Evolutionary conservation across 2,329 filamentous ascomycete genomes (phyloP).

Genomic region (Zelopaecilomyces penicillatus): DNA sequence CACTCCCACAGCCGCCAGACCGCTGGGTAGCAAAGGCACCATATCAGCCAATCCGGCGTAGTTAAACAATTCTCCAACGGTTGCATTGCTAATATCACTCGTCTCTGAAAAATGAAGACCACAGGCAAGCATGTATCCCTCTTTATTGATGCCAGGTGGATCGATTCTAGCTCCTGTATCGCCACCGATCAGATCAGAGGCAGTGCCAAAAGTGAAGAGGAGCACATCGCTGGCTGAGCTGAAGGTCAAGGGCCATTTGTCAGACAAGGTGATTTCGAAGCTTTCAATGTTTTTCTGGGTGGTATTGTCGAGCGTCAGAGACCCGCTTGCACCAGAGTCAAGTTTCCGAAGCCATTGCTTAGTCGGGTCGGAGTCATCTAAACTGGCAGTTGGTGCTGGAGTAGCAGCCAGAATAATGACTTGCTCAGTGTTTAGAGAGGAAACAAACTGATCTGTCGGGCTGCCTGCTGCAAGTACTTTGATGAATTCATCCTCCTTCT

Average conservation of each 20-base stretch:
- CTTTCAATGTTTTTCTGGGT: not conserved
- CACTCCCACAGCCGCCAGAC: not conserved
- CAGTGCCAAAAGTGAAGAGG: slow-evolving; percentile 6
- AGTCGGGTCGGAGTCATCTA: slow-evolving; percentile 5
- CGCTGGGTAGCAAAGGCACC: not conserved
- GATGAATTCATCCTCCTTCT: not conserved
- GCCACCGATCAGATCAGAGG: not conserved
- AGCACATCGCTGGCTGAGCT: slow-evolving; percentile 5
- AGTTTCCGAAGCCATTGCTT: slow-evolving; percentile 3
- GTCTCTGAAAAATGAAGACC: slow-evolving; percentile 4
- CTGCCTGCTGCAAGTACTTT: not conserved
- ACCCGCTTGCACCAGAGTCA: not conserved
- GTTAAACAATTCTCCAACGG: slow-evolving; percentile 2
- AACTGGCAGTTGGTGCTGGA: slow-evolving; percentile 1
- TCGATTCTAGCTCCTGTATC: not conserved
- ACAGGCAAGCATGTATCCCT: slow-evolving; percentile 1
- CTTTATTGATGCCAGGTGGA: slow-evolving; percentile 1
- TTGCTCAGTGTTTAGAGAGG: slow-evolving; percentile 1
- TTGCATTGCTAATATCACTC: not conserved
- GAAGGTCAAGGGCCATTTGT: slow-evolving; percentile 5
- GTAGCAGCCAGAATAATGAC: slow-evolving; percentile 1
- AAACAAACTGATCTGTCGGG: slow-evolving; percentile 4
- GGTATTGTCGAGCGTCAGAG: not conserved
- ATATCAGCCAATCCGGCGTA: slow-evolving; percentile 1
- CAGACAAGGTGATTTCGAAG: not conserved